Conservation (phyloP, 2,329 filamentous ascomycete species). For the Cladosporium sp. region DNA sequence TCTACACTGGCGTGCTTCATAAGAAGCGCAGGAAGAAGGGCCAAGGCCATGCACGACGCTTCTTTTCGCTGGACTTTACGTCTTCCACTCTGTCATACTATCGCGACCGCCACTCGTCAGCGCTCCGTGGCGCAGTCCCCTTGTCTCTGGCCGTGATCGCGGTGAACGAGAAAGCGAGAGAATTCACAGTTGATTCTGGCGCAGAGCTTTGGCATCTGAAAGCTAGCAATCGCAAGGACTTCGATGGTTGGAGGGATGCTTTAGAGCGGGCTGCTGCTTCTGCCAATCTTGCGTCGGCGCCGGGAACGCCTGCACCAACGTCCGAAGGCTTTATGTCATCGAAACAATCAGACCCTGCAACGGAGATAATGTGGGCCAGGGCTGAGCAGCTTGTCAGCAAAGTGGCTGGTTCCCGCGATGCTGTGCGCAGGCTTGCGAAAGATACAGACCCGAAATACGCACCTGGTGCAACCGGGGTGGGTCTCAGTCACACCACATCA, state of each 20-base stretch:
- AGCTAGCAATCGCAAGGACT: constrained; percentile 79
- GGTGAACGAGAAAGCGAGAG: constrained; percentile 80
- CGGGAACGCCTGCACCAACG: constrained; percentile 33
- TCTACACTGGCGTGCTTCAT: constrained; percentile 80
- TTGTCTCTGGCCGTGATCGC: constrained; percentile 88
- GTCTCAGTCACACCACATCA: constrained; percentile 33
- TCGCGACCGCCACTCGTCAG: constrained; percentile 88
- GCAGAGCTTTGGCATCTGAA: constrained; percentile 95
- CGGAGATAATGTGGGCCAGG: constrained; percentile 82
- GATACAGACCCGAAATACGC: constrained; percentile 71
- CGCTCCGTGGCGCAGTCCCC: constrained; percentile 87
- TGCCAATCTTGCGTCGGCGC: constrained; percentile 23
- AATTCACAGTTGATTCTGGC: constrained; percentile 95
- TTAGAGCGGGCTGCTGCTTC: constrained; percentile 68
- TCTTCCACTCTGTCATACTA: constrained; percentile 96
- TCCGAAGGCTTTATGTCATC: constrained; percentile 22
- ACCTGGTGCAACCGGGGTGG: constrained; percentile 38
- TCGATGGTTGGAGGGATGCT: constrained; percentile 81
- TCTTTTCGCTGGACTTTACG: constrained; percentile 94
- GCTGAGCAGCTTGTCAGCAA: constrained; percentile 83
- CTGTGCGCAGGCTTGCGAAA: constrained; percentile 79
- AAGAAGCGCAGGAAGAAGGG: constrained; percentile 92
- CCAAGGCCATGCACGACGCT: constrained; percentile 87
- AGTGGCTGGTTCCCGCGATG: constrained; percentile 84
- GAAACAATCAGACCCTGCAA: constrained; percentile 46